phyloP scores from a whole-genome alignment of 2,329 filamentous ascomycete species.

The Cladosporium sphaerospermum region DNA sequence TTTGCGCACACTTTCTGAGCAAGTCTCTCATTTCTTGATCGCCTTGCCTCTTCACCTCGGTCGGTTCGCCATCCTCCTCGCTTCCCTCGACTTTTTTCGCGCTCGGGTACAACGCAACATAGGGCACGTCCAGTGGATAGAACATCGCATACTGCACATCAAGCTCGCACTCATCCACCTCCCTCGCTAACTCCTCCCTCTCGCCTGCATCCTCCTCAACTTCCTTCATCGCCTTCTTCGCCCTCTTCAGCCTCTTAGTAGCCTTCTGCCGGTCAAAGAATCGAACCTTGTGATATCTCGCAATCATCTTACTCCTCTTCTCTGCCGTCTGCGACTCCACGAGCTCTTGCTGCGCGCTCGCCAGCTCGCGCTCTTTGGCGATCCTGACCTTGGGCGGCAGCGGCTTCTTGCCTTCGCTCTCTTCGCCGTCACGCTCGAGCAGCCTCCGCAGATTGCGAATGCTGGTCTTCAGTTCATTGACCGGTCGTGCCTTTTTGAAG shows the following conservation, averaged over 20 bases:
- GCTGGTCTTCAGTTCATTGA: conserved; percentile 64
- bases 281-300: conserved; percentile 74
- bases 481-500: conserved; percentile 31
- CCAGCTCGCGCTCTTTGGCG: conserved; percentile 67
- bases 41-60: conserved; percentile 33
- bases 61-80: conserved; percentile 23
- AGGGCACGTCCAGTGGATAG: conserved; percentile 64
- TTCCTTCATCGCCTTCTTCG: conserved; percentile 52
- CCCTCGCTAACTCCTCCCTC: conserved; percentile 17
- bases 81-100: conserved; percentile 28
- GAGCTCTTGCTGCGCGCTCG: conserved; percentile 60
- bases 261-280: conserved; percentile 83
- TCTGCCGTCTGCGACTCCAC: conserved; percentile 54
- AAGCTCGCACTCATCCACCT: conserved; percentile 50
- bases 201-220: conserved; percentile 34
- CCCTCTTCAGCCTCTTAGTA: conserved; percentile 58
- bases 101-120: conserved; percentile 51
- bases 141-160: conserved; percentile 70
- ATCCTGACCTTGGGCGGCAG: conserved; percentile 62
- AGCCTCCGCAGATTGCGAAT: conserved; percentile 63
- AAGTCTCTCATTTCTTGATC: conserved; percentile 60
- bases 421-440: conserved; percentile 47
- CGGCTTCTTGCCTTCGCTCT: conserved; percentile 27
- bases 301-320: conserved; percentile 63
- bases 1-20: conserved; percentile 59